Conservation (phyloP, 495 filamentous ascomycete genomes). For the Neurospora sp. region DNA sequence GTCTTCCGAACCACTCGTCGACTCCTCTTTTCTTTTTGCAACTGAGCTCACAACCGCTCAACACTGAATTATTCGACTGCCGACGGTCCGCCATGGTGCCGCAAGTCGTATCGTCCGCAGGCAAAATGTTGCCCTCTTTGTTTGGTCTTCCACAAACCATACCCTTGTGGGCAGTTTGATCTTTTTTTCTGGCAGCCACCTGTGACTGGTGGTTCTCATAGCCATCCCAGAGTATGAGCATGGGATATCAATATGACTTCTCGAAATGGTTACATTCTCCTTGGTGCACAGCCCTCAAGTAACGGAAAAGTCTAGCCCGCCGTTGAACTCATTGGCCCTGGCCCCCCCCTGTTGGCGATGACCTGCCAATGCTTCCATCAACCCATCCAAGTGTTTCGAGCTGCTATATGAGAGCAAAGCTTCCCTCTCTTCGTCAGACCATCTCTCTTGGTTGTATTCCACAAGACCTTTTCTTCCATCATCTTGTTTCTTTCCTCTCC, state of each 20-base stretch:
- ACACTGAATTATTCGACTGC: neutral
- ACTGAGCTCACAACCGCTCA: neutral
- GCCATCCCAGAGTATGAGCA: neutral
- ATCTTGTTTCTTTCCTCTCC: neutral
- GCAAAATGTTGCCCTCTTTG: neutral
- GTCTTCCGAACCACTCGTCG: neutral
- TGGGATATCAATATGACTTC: neutral
- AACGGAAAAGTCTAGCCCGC: neutral
- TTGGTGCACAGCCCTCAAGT: neutral
- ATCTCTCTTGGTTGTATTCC: neutral
- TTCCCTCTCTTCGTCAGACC: neutral
- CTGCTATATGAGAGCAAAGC: constrained; percentile 9
- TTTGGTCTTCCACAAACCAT: neutral
- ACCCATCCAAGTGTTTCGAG: neutral
- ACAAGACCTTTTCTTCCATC: neutral
- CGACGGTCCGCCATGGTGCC: neutral
- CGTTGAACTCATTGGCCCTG: neutral
- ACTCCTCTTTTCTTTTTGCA: neutral
- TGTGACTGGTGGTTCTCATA: neutral
- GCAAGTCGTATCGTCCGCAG: neutral
- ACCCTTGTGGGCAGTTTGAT: neutral
- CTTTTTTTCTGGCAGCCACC: neutral
- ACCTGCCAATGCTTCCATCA: neutral
- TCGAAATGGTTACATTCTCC: neutral
- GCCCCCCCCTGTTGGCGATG: neutral